These are phyloP conservation scores for Fraxinus sp. DNA, from an alignment of 305 asterid genomes.

Conservation along the genomic window DNA sequence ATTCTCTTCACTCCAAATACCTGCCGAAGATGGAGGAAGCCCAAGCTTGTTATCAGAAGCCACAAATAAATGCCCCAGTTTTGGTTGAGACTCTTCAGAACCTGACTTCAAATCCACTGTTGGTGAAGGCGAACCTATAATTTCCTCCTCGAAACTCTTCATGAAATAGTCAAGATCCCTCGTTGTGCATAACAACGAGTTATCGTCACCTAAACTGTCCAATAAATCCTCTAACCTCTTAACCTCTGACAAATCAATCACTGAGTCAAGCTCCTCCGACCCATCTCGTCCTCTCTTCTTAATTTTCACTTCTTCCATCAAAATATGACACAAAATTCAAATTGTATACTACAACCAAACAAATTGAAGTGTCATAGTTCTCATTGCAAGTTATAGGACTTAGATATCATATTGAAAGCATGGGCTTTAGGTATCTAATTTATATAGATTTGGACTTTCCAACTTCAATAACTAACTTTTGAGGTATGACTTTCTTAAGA, in stretches of 20 bases:
- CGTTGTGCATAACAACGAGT: constrained; percentile 33
- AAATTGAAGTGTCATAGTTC: no score
- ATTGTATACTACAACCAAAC: no score
- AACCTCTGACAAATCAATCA: constrained; percentile 56
- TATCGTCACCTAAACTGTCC: constrained; percentile 47
- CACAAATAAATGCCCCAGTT: constrained; percentile 56
- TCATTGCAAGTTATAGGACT: no score
- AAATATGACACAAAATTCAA: background rate
- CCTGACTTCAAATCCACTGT: constrained; percentile 19
- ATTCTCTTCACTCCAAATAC: constrained; percentile 20
- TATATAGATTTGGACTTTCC: no score
- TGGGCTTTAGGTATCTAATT: no score
- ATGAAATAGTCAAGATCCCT: constrained; percentile 67
- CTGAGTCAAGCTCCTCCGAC: constrained; percentile 30
- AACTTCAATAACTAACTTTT: no score
- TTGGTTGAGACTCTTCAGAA: constrained; percentile 34
- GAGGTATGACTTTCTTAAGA: no score
- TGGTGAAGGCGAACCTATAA: constrained; percentile 32
- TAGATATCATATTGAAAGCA: no score
- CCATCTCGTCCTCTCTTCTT: constrained; percentile 48
- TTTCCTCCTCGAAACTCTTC: constrained; percentile 80
- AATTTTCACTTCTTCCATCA: constrained; percentile 42
- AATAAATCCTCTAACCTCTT: constrained; percentile 60
- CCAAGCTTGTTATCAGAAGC: constrained; percentile 93
- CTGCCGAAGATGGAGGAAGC: constrained; percentile 51